Evolutionary conservation across 2,329 filamentous ascomycete species (phyloP), one percentile per base, ranked within the genome.

Genomic region (Fusarium siculi): DNA sequence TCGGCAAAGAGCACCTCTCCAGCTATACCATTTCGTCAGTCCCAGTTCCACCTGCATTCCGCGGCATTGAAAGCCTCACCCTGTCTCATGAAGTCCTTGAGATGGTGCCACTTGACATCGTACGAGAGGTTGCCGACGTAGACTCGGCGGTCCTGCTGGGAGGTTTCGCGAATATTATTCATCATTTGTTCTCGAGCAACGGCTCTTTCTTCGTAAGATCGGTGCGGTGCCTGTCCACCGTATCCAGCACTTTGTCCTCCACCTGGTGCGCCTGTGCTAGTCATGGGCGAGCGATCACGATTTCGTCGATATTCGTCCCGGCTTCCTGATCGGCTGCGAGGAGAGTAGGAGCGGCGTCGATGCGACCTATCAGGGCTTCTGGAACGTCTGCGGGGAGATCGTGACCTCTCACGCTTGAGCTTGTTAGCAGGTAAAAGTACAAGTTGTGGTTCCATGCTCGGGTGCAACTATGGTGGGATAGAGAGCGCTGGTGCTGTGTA

Each of bases 21-120:
- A 88, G 96, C 96, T 98, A 85, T 66, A 68, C 76, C 75, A 63
- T 68, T 74, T 78, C 77, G 83, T 87, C 80, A 86, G 85, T 79
- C 73, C 78, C 76, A 70, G 72, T 70, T 78, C 72, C 76, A 72
- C 75, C 73, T 72, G 68, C 68, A 64, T 68, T 75, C 73, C 63
- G 67, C 73, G 72, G 73, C 72, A 68, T 70, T 70, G 68, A 77
- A 73, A 75, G 77, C 76, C 93, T 87, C 88, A 98, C 96, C 96
- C 91, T 97, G 94, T 90, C 96, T 93, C 96, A 99, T 99, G 83
- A 98, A 98, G 87, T 99, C 96, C 88, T 99, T 99, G 73, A 99
- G 91, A 81, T 98, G 96, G 87, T 98, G 96, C 96, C 96, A 99
- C 88, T 99, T 99, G 83, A 99, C 96, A 88, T 99, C 96, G 87